Evolutionary conservation across 495 filamentous ascomycete genomes (phyloP).

Genomic region (Aspergillus asperescens): DNA sequence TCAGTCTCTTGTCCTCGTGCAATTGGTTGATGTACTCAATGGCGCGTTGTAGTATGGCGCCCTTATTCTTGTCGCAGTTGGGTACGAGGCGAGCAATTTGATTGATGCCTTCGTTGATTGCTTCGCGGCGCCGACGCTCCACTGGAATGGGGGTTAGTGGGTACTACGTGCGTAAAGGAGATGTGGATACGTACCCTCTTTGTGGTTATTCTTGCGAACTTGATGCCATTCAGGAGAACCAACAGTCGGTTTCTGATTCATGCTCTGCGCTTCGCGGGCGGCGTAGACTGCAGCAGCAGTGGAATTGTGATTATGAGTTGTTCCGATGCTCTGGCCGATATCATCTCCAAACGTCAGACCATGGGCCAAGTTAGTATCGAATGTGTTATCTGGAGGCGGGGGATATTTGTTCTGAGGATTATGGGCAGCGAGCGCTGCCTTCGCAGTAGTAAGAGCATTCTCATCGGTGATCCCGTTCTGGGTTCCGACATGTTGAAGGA

Average conservation of each 20-base stretch:
- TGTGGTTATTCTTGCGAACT: constrained; percentile 95
- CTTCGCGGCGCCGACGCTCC: constrained; percentile 93
- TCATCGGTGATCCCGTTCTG: constrained; percentile 46
- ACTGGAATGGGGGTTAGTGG: constrained; percentile 50
- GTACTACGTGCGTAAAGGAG: not conserved
- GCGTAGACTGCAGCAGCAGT: constrained; percentile 46
- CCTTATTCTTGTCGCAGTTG: constrained; percentile 98
- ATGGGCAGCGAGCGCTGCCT: constrained; percentile 44
- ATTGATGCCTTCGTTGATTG: constrained; percentile 98
- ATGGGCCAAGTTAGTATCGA: constrained; percentile 41
- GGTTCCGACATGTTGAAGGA: constrained; percentile 45
- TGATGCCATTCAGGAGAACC: constrained; percentile 98
- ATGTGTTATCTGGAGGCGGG: constrained; percentile 37
- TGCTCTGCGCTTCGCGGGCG: constrained; percentile 41
- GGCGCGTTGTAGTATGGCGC: constrained; percentile 88
- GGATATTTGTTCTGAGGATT: constrained; percentile 43
- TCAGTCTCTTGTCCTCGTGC: constrained; percentile 87
- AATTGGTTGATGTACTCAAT: constrained; percentile 91
- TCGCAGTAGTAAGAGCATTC: constrained; percentile 44
- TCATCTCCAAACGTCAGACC: constrained; percentile 43
- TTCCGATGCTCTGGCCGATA: constrained; percentile 38
- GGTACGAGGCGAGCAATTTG: constrained; percentile 97
- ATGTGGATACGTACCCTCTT: constrained; percentile 70
- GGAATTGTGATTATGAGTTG: constrained; percentile 40
- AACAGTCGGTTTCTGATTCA: constrained; percentile 73